Percentiles rank a stretch among this genome's conserved stretches.
phyloP scores from a whole-genome alignment of 257 asterid genomes.

The Dorcoceras hygrometricum region DNA sequence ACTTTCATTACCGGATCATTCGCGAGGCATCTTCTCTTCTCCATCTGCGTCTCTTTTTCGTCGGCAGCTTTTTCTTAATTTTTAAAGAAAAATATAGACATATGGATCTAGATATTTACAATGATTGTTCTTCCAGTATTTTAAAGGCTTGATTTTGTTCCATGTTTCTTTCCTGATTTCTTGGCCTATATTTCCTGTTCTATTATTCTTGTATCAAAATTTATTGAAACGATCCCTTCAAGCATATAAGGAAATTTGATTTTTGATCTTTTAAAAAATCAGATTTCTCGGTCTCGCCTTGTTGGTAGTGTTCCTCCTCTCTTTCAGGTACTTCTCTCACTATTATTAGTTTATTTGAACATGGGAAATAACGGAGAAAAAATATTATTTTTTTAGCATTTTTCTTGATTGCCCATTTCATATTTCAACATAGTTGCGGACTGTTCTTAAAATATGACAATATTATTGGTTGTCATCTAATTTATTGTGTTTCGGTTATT shows the following conservation, averaged over 20 bases:
- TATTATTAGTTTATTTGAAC: neutral
- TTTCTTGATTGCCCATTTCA: neutral
- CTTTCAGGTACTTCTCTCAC: slow-evolving; percentile 29
- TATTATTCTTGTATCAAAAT: slow-evolving; percentile 20
- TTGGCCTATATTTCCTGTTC: slow-evolving; percentile 23
- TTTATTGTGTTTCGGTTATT: slow-evolving; percentile 23
- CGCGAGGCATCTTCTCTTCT: neutral
- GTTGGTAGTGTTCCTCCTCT: slow-evolving; percentile 25
- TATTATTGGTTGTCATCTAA: slow-evolving; percentile 2
- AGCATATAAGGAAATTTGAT: neutral
- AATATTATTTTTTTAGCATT: neutral
- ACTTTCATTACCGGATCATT: neutral
- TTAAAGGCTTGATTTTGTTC: slow-evolving; percentile 11
- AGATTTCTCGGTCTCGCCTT: slow-evolving; percentile 1
- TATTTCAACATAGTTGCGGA: neutral
- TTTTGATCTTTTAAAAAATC: slow-evolving; percentile 7
- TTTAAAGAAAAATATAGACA: neutral
- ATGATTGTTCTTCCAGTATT: slow-evolving; percentile 12
- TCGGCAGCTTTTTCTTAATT: neutral
- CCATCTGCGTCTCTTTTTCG: neutral
- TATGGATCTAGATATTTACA: no score
- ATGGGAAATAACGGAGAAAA: neutral
- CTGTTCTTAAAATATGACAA: neutral
- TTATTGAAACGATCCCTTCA: slow-evolving; percentile 10
- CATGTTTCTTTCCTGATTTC: slow-evolving; percentile 7